A percentile compares a stretch with the other conserved stretches of the same genome.
phyloP scores from a whole-genome alignment of 805 yeast species.

The Zygotorulaspora chibaensis region DNA sequence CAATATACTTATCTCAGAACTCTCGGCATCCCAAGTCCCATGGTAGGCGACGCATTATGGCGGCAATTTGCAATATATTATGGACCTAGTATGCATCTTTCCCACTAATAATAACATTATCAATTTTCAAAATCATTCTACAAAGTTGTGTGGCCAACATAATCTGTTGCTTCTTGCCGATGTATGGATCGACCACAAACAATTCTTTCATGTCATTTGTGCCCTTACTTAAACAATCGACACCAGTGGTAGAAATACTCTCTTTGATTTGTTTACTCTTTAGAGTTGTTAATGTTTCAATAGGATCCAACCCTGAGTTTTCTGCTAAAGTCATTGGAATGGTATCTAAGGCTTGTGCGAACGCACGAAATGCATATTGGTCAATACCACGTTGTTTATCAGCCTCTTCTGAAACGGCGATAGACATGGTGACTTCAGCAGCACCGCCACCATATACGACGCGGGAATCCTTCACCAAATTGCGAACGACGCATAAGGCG shows the following conservation, averaged over 20 bases:
- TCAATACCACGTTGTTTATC: conserved; percentile 92
- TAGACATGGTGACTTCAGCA: conserved; percentile 89
- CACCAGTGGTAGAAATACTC: conserved; percentile 69
- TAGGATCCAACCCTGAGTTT: conserved; percentile 92
- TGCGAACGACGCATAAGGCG: conserved; percentile 95
- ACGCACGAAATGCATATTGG: conserved; percentile 96
- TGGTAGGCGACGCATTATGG: no score
- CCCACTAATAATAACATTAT: conserved; percentile 90
- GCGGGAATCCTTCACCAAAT: conserved; percentile 83
- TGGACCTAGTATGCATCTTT: conserved; percentile 58
- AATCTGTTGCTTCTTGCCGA: conserved; percentile 95
- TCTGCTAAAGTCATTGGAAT: conserved; percentile 95
- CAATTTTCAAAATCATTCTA: conserved; percentile 95
- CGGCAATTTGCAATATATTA: not conserved
- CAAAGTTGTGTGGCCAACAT: conserved; percentile 94
- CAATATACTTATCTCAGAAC: no score
- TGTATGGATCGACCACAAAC: conserved; percentile 93
- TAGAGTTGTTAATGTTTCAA: conserved; percentile 78
- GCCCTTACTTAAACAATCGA: conserved; percentile 87
- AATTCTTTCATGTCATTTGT: conserved; percentile 89
- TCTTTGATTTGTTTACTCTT: conserved; percentile 83
- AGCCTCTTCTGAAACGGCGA: conserved; percentile 87
- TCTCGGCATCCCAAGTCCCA: no score
- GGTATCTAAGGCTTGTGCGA: conserved; percentile 83
- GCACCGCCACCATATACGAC: conserved; percentile 99